These are phyloP conservation scores for Penicillium frequentans DNA, from an alignment of 2,329 filamentous ascomycete species.

Conservation along the genomic window DNA sequence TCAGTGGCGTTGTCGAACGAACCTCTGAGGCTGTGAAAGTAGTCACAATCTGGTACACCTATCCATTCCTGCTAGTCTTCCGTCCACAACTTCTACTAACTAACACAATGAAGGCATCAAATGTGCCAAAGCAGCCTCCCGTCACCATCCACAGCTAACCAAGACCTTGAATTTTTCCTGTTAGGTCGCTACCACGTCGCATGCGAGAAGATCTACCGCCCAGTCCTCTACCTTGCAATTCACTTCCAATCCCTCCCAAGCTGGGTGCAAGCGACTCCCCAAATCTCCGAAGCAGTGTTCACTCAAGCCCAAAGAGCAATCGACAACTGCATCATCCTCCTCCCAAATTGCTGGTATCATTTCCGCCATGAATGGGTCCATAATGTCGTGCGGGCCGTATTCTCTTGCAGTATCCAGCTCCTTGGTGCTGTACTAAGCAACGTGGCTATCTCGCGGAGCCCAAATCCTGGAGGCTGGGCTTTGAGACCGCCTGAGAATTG, in stretches of 20 bases:
- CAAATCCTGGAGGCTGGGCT: background rate
- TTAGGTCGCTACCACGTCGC: slow-evolving; percentile 14
- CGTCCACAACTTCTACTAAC: background rate
- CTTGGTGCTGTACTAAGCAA: slow-evolving; percentile 18
- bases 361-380: slow-evolving; percentile 26
- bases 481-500: slow-evolving; percentile 11
- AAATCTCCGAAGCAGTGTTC: slow-evolving; percentile 12
- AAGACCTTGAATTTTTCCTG: slow-evolving; percentile 19
- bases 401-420: slow-evolving; percentile 20
- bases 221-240: slow-evolving; percentile 22
- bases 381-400: slow-evolving; percentile 18
- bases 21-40: slow-evolving; percentile 17
- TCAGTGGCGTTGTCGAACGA: slow-evolving; percentile 12
- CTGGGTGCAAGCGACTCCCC: slow-evolving; percentile 10
- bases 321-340: slow-evolving; percentile 18
- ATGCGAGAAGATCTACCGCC: slow-evolving; percentile 22
- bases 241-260: slow-evolving; percentile 20
- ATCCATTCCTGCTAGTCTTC: background rate
- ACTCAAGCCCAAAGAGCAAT: slow-evolving; percentile 18
- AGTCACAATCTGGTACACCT: slow-evolving; percentile 18
- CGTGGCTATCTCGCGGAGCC: background rate
- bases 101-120: slow-evolving; percentile 15
- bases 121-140: slow-evolving; percentile 10
- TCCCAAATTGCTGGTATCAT: slow-evolving; percentile 20
- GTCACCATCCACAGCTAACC: slow-evolving; percentile 1